Evolutionary conservation across 2,329 filamentous ascomycete genomes (phyloP).

Genomic region (Sclerotinia nivalis): DNA sequence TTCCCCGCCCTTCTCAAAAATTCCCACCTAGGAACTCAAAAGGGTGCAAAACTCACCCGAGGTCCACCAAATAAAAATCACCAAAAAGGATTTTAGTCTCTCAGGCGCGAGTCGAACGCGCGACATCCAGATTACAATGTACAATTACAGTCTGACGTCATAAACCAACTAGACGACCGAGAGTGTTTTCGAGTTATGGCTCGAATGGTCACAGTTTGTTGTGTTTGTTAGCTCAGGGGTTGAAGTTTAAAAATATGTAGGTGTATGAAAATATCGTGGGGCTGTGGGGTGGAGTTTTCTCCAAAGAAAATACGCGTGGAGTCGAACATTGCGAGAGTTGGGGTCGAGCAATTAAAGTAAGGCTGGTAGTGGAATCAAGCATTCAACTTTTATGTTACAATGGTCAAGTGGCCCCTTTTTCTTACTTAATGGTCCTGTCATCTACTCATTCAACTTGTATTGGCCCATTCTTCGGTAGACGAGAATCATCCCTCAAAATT

Average conservation of each 20-base stretch:
- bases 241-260: accelerated
- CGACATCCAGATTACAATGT: conserved; percentile 11
- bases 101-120: conserved; percentile 14
- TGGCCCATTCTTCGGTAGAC: not conserved
- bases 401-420: not conserved
- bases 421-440: not conserved
- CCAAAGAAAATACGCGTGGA: not conserved
- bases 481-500: not conserved
- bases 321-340: not conserved
- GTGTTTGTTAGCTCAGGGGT: accelerated
- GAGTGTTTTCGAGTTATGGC: conserved; percentile 2
- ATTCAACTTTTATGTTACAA: not conserved
- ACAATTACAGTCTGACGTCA: conserved; percentile 15
- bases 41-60: not conserved
- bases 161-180: conserved; percentile 18
- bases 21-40: not conserved
- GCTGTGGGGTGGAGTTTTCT: not conserved
- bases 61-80: not conserved
- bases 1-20: not conserved
- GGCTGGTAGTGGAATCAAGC: not conserved
- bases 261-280: not conserved
- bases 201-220: conserved; percentile 22
- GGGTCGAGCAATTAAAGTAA: not conserved
- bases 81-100: not conserved
- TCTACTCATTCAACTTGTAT: not conserved